Evolutionary conservation across 2,329 filamentous ascomycete species (phyloP).

Genomic region (Claviceps quebecensis): DNA sequence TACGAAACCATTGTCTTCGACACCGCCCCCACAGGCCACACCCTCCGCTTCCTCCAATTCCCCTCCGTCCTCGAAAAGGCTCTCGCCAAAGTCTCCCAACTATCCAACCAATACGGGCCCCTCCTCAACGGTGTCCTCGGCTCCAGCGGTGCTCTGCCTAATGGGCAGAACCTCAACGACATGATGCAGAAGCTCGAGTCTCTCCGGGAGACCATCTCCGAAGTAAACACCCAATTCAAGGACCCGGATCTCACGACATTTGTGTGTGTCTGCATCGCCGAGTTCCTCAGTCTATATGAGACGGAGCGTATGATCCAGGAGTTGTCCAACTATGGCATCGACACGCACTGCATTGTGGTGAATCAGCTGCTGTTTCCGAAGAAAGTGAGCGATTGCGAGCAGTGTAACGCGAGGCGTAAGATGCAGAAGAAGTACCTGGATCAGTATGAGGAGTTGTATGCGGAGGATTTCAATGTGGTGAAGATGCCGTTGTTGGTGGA

Average conservation of each 20-base stretch:
- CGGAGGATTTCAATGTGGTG: constrained; percentile 91
- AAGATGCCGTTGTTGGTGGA: constrained; percentile 95
- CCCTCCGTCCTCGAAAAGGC: constrained; percentile 96
- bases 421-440: constrained; percentile 99
- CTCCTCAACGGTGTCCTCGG: constrained; percentile 91
- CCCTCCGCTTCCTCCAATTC: constrained; percentile 95
- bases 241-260: constrained; percentile 91
- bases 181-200: constrained; percentile 91
- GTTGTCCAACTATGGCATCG: constrained; percentile 80
- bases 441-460: constrained; percentile 96
- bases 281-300: constrained; percentile 94
- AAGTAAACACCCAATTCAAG: constrained; percentile 98
- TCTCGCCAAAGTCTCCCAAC: constrained; percentile 88
- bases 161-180: constrained; percentile 84
- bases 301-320: constrained; percentile 99
- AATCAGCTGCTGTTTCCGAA: constrained; percentile 95
- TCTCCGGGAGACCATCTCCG: constrained; percentile 79
- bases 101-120: constrained; percentile 87
- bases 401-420: constrained; percentile 86
- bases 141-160: constrained; percentile 58
- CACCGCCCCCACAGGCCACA: constrained; percentile 94
- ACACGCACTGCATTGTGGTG: constrained; percentile 94
- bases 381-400: constrained; percentile 72
- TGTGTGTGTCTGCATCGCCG: constrained; percentile 94
- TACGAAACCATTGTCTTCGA: constrained; percentile 99